phyloP scores from a whole-genome alignment of 23 red algal species.

The Gracilaria domingensis region DNA sequence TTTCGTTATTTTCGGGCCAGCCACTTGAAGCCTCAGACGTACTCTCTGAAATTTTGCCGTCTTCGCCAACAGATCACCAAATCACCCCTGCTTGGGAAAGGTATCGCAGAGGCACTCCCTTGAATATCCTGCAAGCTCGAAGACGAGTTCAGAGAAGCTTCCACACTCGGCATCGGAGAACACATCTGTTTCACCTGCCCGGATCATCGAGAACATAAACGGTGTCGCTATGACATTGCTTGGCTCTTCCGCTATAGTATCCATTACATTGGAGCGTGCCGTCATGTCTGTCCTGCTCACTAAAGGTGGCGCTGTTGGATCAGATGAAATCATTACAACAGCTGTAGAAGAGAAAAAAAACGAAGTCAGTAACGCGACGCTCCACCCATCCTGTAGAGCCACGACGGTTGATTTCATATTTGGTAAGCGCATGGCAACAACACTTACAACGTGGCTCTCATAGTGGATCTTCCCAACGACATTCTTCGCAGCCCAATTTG shows the following conservation, averaged over 20 bases:
- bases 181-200: neutral
- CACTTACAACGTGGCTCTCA: conserved; percentile 16
- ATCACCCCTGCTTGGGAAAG: neutral
- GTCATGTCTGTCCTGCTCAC: neutral
- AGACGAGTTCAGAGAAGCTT: neutral
- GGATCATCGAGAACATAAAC: neutral
- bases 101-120: neutral
- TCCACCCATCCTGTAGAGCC: no score
- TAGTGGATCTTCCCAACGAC: conserved; percentile 9
- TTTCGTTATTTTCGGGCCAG: conserved; percentile 55
- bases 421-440: no score
- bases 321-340: neutral
- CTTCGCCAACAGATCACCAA: neutral
- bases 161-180: neutral
- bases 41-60: conserved; percentile 54
- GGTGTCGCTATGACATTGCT: neutral
- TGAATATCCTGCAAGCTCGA: neutral
- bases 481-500: neutral
- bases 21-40: conserved; percentile 24
- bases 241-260: neutral
- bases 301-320: neutral
- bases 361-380: no score
- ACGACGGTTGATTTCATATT: no score
- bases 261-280: neutral
- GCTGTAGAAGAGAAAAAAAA: no score